phyloP scores from a whole-genome alignment of 495 filamentous ascomycete species.

The Podospora comata region DNA sequence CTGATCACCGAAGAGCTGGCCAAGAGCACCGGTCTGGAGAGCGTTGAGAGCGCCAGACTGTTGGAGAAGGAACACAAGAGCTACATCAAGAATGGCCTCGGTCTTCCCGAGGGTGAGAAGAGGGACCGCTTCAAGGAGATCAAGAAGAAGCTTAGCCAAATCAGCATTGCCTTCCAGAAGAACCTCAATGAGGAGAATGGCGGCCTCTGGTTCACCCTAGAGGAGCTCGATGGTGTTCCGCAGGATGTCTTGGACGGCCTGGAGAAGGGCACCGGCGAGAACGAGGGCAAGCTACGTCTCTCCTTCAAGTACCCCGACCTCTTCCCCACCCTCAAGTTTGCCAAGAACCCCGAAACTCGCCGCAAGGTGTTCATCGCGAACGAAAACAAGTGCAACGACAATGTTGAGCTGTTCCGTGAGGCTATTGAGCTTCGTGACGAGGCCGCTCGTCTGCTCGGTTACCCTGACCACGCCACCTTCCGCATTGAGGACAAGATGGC shows the following conservation, averaged over 20 bases:
- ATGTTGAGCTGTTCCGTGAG: constrained; percentile 82
- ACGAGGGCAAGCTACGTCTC: constrained; percentile 56
- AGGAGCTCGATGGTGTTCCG: constrained; percentile 59
- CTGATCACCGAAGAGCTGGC: constrained; percentile 31
- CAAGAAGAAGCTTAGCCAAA: constrained; percentile 58
- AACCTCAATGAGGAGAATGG: constrained; percentile 61
- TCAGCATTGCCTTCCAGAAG: constrained; percentile 57
- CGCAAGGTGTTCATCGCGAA: constrained; percentile 56
- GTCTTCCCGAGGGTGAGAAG: constrained; percentile 51
- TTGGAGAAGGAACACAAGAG: constrained; percentile 58
- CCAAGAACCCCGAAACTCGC: constrained; percentile 52
- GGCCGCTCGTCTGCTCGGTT: constrained; percentile 84
- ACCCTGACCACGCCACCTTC: constrained; percentile 89
- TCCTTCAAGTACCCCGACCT: constrained; percentile 63
- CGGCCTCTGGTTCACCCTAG: constrained; percentile 56
- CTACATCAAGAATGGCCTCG: constrained; percentile 56
- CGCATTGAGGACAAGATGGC: constrained; percentile 97
- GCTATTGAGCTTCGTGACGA: constrained; percentile 87
- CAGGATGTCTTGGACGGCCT: constrained; percentile 55
- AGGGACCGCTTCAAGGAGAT: constrained; percentile 63
- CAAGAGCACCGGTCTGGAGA: constrained; percentile 33
- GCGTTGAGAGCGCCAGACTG: constrained; percentile 50
- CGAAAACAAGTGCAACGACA: constrained; percentile 73
- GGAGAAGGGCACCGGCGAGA: constrained; percentile 69
- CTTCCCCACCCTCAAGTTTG: constrained; percentile 59